Evolutionary conservation across 768 basidiomycete species (phyloP).

Genomic region (Russula vinacea): DNA sequence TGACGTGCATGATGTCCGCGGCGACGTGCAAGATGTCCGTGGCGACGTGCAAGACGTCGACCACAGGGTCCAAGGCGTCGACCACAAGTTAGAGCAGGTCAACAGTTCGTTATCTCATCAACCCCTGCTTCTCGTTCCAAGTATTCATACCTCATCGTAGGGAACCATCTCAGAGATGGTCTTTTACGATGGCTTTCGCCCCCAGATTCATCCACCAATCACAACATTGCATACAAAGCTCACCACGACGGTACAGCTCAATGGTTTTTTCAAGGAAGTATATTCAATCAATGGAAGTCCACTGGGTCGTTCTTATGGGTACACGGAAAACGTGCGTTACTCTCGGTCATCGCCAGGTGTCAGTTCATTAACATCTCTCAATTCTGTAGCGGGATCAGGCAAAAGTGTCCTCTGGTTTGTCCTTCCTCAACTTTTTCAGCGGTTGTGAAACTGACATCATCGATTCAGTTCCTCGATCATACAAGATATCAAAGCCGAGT

Average conservation of each 20-base stretch:
- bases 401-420: no score
- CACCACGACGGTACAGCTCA: background rate
- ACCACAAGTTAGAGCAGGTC: no score
- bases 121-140: background rate
- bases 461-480: no score
- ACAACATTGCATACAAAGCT: background rate
- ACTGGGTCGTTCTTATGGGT: background rate
- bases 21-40: background rate
- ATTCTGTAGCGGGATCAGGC: no score
- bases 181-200: slow-evolving; percentile 1
- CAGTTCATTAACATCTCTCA: background rate
- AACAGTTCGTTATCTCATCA: no score
- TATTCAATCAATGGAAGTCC: background rate
- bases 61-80: background rate
- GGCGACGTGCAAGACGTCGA: background rate
- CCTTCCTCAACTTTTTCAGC: no score
- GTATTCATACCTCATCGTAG: background rate
- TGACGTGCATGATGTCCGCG: background rate
- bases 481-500: no score
- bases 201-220: background rate
- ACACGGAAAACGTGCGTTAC: background rate
- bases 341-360: background rate
- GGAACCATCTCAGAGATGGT: background rate
- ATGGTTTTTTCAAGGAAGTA: slow-evolving; percentile 1
- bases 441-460: no score